Conservation (phyloP, 2,329 filamentous ascomycete species). For the Myotisia sp. region DNA sequence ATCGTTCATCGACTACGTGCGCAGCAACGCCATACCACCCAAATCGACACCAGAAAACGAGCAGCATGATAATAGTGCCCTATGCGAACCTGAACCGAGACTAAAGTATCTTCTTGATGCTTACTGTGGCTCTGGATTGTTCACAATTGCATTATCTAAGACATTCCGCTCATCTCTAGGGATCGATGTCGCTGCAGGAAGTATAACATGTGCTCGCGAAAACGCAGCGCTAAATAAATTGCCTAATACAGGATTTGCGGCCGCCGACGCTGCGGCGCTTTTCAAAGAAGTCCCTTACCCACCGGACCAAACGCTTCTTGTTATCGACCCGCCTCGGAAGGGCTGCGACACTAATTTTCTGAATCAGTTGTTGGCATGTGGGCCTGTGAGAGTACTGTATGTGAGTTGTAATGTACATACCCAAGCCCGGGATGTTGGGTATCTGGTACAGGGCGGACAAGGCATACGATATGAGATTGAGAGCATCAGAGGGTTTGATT, state of each 20-base stretch:
- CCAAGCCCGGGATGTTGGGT: slow-evolving; percentile 82
- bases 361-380: slow-evolving; percentile 61
- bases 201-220: slow-evolving; percentile 60
- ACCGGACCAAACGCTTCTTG: slow-evolving; percentile 72
- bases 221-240: slow-evolving; percentile 72
- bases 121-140: slow-evolving; percentile 92
- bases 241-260: slow-evolving; percentile 66
- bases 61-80: too few species aligned
- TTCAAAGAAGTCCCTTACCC: slow-evolving; percentile 65
- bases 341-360: slow-evolving; percentile 82
- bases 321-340: slow-evolving; percentile 92
- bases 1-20: slow-evolving; percentile 73
- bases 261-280: slow-evolving; percentile 70
- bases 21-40: slow-evolving; percentile 54
- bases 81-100: slow-evolving; percentile 24
- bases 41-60: slow-evolving; percentile 17
- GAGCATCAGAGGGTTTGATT: slow-evolving; percentile 84
- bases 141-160: slow-evolving; percentile 81
- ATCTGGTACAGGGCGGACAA: slow-evolving; percentile 56
- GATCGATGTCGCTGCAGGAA: slow-evolving; percentile 73
- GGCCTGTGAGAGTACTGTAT: slow-evolving; percentile 69
- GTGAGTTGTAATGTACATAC: slow-evolving; percentile 98
- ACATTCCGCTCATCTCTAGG: slow-evolving; percentile 69
- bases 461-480: slow-evolving; percentile 63
- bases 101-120: slow-evolving; percentile 90